A percentile compares a stretch with the other conserved stretches of the same genome.
Conservation (phyloP, 129 eudicot species). For the Scalesia atractyloides region DNA sequence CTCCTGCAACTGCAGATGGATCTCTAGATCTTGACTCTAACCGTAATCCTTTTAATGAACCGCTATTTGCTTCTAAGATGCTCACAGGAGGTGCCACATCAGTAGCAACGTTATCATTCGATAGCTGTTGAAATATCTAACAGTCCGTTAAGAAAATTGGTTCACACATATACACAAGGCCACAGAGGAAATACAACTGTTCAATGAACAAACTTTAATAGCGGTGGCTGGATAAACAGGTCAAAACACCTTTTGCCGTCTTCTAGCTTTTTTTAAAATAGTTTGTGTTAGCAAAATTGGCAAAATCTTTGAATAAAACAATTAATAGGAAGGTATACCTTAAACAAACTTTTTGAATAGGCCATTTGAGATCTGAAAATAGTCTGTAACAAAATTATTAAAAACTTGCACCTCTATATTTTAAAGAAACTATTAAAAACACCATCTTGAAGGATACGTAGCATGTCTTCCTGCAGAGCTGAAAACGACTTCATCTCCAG, state of each 20-base stretch:
- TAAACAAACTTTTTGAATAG: not conserved
- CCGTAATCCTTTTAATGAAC: constrained; percentile 63
- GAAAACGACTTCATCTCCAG: constrained; percentile 90
- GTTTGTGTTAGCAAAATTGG: not conserved
- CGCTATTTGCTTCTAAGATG: constrained; percentile 67
- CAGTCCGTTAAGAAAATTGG: constrained; percentile 49
- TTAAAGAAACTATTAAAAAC: constrained; percentile 2
- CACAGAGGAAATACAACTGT: not conserved
- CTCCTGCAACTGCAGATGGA: constrained; percentile 87
- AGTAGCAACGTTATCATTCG: constrained; percentile 42
- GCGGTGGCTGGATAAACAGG: not conserved
- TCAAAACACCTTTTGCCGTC: not conserved
- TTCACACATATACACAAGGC: not conserved
- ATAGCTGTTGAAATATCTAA: constrained; percentile 76
- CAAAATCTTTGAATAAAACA: not conserved
- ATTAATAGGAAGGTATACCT: not conserved
- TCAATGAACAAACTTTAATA: not conserved
- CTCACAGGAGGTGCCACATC: constrained; percentile 60
- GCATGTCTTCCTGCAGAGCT: constrained; percentile 74
- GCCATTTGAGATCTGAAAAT: not conserved
- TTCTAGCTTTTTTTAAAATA: not conserved
- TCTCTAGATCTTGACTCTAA: constrained; percentile 67
- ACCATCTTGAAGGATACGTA: constrained; percentile 68
- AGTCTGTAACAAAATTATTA: not conserved
- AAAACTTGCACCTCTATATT: not conserved